Base-by-base conservation (phyloP, 805 yeast genomes). In the Pichia eremophila region DNA sequence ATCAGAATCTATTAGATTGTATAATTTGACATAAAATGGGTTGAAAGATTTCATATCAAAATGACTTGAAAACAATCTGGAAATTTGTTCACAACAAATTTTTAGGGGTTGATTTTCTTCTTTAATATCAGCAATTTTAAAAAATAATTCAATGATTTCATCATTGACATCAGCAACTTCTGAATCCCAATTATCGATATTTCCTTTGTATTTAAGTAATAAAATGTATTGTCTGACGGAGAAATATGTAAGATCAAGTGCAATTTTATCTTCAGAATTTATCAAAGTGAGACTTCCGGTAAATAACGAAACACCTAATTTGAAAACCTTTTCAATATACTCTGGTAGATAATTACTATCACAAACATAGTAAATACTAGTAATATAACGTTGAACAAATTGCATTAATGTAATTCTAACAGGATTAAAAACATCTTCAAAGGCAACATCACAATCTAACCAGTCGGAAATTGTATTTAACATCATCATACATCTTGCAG, bases 401-500 rank as follows among this genome's bases (percentile, higher is more conserved):
- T 69, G 70, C 15, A 79, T 60, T 25, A 84, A 56, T 31, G 71
- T 75, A 19, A 77, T 60, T 58, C 91, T 70, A 29, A 79, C 60
- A 6, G 68, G 60, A 17, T 67, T 56, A 51, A 84, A 86, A 8
- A 66, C 72, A 0, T 66, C 62, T 18, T 81, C 87, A 59, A 77
- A 83, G 1, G 83, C 78, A 44, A 73, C 54, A 19, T 78, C 87
- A 15, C 81, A 71, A 25, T 79, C 84, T 22, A 82, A 54, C 86
- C 90, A 83, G 18, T 64, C 64, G 5, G 62, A 57, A 1, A 88
- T 53, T 6, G 75, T 72, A 39, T 69, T 73, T 18, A 85, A 51
- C 9, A 83, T 63, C 86, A 84, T 77, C 40, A 71, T 74, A 38
- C 83, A 66, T 54, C 93, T 73, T 57, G 81, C 89, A 3, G 75